Conservation (phyloP, 2,329 filamentous ascomycete genomes). For the Thelonectria rubi region DNA sequence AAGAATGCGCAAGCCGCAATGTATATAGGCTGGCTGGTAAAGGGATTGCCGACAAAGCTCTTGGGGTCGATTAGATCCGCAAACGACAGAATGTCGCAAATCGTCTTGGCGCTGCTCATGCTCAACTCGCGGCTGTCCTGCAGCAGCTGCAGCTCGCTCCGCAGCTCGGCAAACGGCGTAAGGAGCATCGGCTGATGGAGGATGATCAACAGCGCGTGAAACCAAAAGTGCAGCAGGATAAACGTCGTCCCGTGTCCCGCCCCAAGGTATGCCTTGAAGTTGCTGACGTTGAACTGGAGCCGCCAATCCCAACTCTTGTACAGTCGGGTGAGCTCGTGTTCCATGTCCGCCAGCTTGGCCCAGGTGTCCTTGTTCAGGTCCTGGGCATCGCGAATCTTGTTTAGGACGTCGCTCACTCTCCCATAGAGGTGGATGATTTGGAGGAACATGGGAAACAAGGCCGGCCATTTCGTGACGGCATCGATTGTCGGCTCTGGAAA, state of each 20-base stretch:
- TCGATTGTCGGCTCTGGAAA: constrained; percentile 65
- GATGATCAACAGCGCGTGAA: constrained; percentile 85
- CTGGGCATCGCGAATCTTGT: constrained; percentile 77
- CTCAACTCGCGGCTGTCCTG: constrained; percentile 82
- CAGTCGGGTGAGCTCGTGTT: constrained; percentile 76
- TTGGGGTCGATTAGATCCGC: constrained; percentile 86
- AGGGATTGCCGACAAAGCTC: constrained; percentile 87
- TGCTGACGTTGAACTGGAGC: constrained; percentile 84
- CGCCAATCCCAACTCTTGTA: constrained; percentile 78
- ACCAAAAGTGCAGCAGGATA: constrained; percentile 88
- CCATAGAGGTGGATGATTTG: constrained; percentile 89
- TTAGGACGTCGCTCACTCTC: constrained; percentile 83
- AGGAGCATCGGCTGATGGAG: constrained; percentile 85
- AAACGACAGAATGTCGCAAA: constrained; percentile 87
- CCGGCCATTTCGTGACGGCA: constrained; percentile 73
- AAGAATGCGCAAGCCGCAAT: constrained; percentile 90
- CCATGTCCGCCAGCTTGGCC: constrained; percentile 77
- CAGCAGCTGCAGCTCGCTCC: constrained; percentile 73
- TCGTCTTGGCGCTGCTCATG: constrained; percentile 91
- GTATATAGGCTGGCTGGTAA: constrained; percentile 90
- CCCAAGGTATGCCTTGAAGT: constrained; percentile 86
- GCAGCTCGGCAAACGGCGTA: constrained; percentile 73
- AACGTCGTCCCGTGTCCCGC: constrained; percentile 86
- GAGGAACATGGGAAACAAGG: constrained; percentile 81
- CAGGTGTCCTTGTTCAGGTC: constrained; percentile 81